Percentiles rank a stretch among this genome's conserved stretches.
These are phyloP conservation scores for Capsicum baccatum DNA, from an alignment of 257 asterid genomes.

Conservation along the genomic window DNA sequence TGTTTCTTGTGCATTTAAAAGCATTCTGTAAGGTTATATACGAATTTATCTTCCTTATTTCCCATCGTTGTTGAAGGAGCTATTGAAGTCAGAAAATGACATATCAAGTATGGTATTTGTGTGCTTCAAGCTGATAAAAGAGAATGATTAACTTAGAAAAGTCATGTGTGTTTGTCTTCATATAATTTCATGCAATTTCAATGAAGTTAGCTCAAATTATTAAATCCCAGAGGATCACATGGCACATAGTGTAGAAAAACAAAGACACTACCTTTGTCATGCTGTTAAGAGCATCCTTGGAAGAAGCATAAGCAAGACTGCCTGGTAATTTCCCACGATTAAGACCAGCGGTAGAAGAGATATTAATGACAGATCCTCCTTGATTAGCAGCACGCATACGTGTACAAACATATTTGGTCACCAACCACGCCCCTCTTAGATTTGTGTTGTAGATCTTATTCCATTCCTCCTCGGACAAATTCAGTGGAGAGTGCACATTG, in stretches of 20 bases:
- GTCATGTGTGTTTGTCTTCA: background rate
- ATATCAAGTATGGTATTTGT: background rate
- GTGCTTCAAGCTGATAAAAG: background rate
- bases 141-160: background rate
- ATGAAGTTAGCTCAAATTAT: background rate
- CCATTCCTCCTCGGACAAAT: constrained; percentile 64
- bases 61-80: background rate
- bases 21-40: background rate
- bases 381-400: constrained; percentile 46
- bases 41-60: background rate
- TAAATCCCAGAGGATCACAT: background rate
- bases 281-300: constrained; percentile 57
- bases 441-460: constrained; percentile 45
- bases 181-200: background rate
- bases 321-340: constrained; percentile 62
- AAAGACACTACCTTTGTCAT: constrained; percentile 56
- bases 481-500: constrained; percentile 48
- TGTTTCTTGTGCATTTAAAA: no score
- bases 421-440: constrained; percentile 59
- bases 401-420: constrained; percentile 52
- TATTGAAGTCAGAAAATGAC: background rate
- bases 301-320: constrained; percentile 54
- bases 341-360: constrained; percentile 66
- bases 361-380: constrained; percentile 64
- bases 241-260: background rate